Evolutionary conservation across 2,329 filamentous ascomycete genomes (phyloP), one percentile per base, ranked within the genome.

Genomic region (Ceratocystiopsis brevicomis): DNA sequence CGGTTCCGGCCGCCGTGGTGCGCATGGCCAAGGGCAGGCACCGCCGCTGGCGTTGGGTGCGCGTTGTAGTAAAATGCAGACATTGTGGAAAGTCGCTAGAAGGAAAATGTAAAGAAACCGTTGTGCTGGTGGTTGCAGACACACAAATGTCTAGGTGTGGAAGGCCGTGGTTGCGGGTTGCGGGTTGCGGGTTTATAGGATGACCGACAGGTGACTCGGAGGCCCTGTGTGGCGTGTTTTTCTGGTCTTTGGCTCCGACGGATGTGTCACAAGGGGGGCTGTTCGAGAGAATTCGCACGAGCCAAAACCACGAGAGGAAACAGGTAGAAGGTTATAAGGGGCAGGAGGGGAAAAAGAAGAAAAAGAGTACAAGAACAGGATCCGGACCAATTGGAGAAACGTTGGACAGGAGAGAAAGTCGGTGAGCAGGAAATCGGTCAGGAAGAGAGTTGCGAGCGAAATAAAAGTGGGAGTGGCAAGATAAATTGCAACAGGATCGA

Each of bases 1-100:
- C 88, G 81, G 59, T 82, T 87, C 56, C 88, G 84, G 54, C 83
- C 81, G 56, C 76, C 79, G 61, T 90, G 81, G 64, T 88, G 80
- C 61, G 73, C 80, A 65, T 90, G 81, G 50, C 78, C 70, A 54
- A 70, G 61, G 37, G 63, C 66, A 53, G 66, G 68, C 45, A 68
- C 63, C 44, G 66, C 61, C 49, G 66, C 61, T 40, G 76, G 66
- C 47, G 70, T 69, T 49, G 67, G 64, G 52, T 74, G 68, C 53
- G 68, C 59, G 58, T 68, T 68, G 63, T 72, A 68, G 57, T 76
- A 77, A 61, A 76, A 78, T 30, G 25, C 25, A 62, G 75, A 72
- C 74, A 78, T 77, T 43, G 44, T 19, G 17, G 25, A 18, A 13
- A n/a, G n/a, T 30, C 9, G 19, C 17, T 14, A 36, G 32, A 19